Evolutionary conservation across 2,329 filamentous ascomycete species (phyloP).

Genomic region (Gnomoniopsis smithogilvyi): DNA sequence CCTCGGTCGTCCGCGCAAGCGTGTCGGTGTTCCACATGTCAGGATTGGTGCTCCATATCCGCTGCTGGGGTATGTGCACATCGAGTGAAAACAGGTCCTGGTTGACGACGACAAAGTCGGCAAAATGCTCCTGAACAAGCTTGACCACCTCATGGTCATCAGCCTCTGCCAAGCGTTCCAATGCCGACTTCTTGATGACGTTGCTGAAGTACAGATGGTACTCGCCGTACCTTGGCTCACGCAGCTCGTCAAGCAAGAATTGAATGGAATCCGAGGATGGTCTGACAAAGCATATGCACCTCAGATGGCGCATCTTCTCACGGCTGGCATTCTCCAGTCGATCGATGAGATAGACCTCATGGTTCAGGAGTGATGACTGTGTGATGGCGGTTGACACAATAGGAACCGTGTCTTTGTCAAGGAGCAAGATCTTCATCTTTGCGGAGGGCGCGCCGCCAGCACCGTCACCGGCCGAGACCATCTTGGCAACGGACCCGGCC

Average conservation of each 20-base stretch:
- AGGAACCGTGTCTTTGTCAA: constrained; percentile 90
- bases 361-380: constrained; percentile 88
- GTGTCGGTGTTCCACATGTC: constrained; percentile 91
- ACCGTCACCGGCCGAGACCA: constrained; percentile 81
- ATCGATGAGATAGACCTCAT: constrained; percentile 97
- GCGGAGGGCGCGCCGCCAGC: constrained; percentile 64
- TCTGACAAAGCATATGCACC: constrained; percentile 88
- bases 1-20: constrained; percentile 82
- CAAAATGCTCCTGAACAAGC: constrained; percentile 90
- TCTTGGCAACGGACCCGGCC: constrained; percentile 93
- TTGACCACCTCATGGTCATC: constrained; percentile 98
- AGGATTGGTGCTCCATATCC: constrained; percentile 76
- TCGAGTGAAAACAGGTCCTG: constrained; percentile 86
- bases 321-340: constrained; percentile 84
- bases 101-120: constrained; percentile 93
- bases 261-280: constrained; percentile 93
- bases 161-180: constrained; percentile 91
- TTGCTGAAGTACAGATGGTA: constrained; percentile 98
- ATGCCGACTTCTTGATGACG: constrained; percentile 90
- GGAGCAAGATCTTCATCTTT: constrained; percentile 97
- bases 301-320: constrained; percentile 97
- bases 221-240: constrained; percentile 95
- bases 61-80: constrained; percentile 66
- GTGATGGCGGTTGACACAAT: constrained; percentile 95
- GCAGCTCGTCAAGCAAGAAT: constrained; percentile 87